phyloP scores from a whole-genome alignment of 23 red algal species.

The Gracilaria caudata region DNA sequence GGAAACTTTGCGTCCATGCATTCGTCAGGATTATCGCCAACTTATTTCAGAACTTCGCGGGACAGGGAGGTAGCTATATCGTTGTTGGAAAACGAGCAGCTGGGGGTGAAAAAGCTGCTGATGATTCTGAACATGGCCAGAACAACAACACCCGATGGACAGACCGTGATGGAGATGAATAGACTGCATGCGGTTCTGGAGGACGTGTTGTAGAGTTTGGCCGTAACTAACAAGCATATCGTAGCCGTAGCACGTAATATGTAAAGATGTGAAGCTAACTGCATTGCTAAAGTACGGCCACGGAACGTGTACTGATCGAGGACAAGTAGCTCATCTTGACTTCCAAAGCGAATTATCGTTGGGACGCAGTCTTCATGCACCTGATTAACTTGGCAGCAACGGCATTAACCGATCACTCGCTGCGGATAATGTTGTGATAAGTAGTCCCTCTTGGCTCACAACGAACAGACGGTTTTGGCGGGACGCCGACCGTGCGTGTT shows the following conservation, averaged over 20 bases:
- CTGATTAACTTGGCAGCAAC: no score
- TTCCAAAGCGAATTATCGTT: no score
- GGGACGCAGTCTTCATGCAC: no score
- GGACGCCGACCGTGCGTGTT: no score
- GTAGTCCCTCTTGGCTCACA: no score
- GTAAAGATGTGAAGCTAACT: not conserved
- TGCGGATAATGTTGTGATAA: no score
- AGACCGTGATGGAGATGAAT: conserved; percentile 48
- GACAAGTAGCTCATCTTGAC: not conserved
- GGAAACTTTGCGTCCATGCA: conserved; percentile 53
- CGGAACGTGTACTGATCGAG: not conserved
- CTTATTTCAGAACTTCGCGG: conserved; percentile 51
- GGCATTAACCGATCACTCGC: no score
- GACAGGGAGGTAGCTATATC: conserved; percentile 66
- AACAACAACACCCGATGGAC: conserved; percentile 43
- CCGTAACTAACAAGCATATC: not conserved
- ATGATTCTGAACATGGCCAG: conserved; percentile 97
- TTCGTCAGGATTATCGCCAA: conserved; percentile 25
- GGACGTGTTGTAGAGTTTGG: conserved; percentile 44
- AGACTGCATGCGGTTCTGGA: conserved; percentile 55
- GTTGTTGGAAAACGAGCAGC: conserved; percentile 57
- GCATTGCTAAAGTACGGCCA: not conserved
- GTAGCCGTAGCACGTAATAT: not conserved
- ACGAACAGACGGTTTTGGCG: no score
- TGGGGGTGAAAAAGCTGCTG: conserved; percentile 96